Evolutionary conservation across 768 basidiomycete genomes (phyloP).

Genomic region (Guyanaporus albipodus): DNA sequence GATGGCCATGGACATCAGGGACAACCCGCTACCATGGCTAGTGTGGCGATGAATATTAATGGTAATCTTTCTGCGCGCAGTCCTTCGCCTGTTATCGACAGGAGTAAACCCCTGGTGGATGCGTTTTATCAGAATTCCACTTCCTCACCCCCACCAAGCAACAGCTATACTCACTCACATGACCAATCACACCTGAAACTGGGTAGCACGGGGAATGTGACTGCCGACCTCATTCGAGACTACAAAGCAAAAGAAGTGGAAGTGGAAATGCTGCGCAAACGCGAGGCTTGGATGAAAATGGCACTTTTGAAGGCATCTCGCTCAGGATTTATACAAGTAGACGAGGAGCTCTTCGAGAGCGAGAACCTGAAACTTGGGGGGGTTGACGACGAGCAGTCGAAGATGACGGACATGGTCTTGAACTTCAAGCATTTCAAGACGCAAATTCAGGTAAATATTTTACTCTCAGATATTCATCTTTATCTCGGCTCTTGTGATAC

Average conservation of each 20-base stretch:
- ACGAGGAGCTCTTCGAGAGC: constrained; percentile 44
- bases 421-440: constrained; percentile 87
- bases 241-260: constrained; percentile 81
- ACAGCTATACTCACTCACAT: constrained; percentile 45
- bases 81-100: constrained; percentile 55
- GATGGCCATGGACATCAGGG: constrained; percentile 23
- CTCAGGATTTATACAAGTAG: constrained; percentile 70
- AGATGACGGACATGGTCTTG: constrained; percentile 66
- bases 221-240: constrained; percentile 74
- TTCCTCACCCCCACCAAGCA: constrained; percentile 43
- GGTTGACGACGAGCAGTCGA: constrained; percentile 41
- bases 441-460: constrained; percentile 67
- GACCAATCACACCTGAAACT: constrained; percentile 32
- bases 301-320: constrained; percentile 71
- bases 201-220: constrained; percentile 63
- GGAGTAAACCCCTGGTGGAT: constrained; percentile 54
- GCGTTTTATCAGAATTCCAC: constrained; percentile 49
- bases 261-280: constrained; percentile 68
- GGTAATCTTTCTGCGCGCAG: constrained; percentile 46
- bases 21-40: constrained; percentile 47
- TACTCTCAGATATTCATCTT: not conserved
- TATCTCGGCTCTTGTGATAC: not conserved
- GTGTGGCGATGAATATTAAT: constrained; percentile 51
- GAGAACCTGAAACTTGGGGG: constrained; percentile 33
- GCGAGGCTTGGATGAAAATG: constrained; percentile 83